Evolutionary conservation across 129 eudicot species (phyloP).

Genomic region (Chrysanthemum lavandulifolium): DNA sequence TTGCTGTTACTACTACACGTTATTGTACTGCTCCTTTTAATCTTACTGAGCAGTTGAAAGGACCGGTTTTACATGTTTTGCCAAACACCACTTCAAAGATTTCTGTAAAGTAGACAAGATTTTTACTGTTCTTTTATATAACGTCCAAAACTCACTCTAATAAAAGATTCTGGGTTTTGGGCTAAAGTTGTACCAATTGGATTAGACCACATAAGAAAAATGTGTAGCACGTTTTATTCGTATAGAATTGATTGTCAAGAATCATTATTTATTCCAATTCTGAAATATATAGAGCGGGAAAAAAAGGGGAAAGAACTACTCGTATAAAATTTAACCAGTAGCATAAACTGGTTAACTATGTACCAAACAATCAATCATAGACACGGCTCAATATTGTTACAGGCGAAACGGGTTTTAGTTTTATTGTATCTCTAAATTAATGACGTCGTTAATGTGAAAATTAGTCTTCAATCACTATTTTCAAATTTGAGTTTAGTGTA

Average conservation of each 20-base stretch:
- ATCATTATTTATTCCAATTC: neutral
- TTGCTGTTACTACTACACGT: constrained; percentile 38
- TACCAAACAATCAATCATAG: neutral
- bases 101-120: neutral
- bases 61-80: constrained; percentile 11
- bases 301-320: too few species aligned
- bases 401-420: too few species aligned
- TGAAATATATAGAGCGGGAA: neutral
- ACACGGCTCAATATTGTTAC: neutral
- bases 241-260: neutral
- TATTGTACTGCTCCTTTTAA: constrained; percentile 10
- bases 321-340: too few species aligned
- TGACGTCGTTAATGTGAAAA: too few species aligned
- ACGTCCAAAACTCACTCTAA: neutral
- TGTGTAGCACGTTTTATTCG: neutral
- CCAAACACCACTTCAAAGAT: neutral
- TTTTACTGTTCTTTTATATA: neutral
- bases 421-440: too few species aligned
- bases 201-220: neutral
- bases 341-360: too few species aligned
- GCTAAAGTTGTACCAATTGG: neutral
- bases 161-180: neutral
- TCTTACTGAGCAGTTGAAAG: constrained; percentile 31
- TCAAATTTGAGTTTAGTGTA: too few species aligned
- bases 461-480: too few species aligned